Evolutionary conservation across 2,329 filamentous ascomycete species (phyloP).

Genomic region (Scorias spongiosa): DNA sequence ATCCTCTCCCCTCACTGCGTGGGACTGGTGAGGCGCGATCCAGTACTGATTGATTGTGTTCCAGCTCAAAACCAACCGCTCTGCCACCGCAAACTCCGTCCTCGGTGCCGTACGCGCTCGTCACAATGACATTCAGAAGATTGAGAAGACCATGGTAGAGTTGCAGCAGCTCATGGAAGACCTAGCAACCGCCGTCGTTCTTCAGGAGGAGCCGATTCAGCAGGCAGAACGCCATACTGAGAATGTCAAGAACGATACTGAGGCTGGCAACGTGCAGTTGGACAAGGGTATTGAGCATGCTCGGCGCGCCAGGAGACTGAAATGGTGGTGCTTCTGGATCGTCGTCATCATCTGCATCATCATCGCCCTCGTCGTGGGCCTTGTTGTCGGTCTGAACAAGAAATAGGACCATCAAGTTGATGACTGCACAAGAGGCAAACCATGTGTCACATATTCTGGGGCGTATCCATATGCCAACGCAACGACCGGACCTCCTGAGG

Average conservation of each 20-base stretch:
- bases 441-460: too few species aligned
- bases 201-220: conserved; percentile 51
- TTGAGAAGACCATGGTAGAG: conserved; percentile 60
- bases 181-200: conserved; percentile 57
- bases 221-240: conserved; percentile 50
- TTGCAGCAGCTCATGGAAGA: conserved; percentile 57
- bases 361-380: conserved; percentile 33
- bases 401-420: not conserved
- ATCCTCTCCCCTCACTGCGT: not conserved
- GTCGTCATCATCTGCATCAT: conserved; percentile 32
- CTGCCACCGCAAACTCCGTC: conserved; percentile 55
- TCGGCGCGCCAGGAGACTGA: conserved; percentile 54
- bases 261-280: conserved; percentile 55
- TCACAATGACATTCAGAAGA: conserved; percentile 69
- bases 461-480: too few species aligned
- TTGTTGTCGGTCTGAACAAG: conserved; percentile 29
- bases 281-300: conserved; percentile 52
- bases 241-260: conserved; percentile 49
- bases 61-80: conserved; percentile 60
- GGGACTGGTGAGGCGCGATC: not conserved
- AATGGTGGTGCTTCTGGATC: conserved; percentile 64
- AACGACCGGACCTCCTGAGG: too few species aligned
- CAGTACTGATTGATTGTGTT: conserved; percentile 2
- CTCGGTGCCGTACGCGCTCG: conserved; percentile 67
- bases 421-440: too few species aligned